Evolutionary conservation across 495 filamentous ascomycete genomes (phyloP).

Genomic region (Baudoinia panamericana): DNA sequence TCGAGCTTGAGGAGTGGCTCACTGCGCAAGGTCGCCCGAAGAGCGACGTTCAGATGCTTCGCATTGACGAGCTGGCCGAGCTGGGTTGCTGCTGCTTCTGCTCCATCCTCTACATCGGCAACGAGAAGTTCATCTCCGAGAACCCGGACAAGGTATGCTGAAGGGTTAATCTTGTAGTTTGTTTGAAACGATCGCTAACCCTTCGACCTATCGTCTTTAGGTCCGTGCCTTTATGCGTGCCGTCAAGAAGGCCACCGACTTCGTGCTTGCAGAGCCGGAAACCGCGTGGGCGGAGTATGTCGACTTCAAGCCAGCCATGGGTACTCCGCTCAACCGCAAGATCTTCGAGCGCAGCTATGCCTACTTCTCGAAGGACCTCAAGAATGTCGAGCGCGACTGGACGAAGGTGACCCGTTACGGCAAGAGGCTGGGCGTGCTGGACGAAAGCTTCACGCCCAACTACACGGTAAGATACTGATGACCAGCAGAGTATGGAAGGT

Average conservation of each 20-base stretch:
- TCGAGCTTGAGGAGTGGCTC: conserved; percentile 59
- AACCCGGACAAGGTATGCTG: conserved; percentile 46
- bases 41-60: conserved; percentile 56
- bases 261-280: conserved; percentile 46
- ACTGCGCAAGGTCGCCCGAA: conserved; percentile 43
- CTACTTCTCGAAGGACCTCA: conserved; percentile 56
- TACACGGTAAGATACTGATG: too few relatives aligned
- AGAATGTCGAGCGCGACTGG: conserved; percentile 59
- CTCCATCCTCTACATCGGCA: conserved; percentile 58
- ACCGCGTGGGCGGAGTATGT: conserved; percentile 50
- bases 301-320: conserved; percentile 57
- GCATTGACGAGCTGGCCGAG: conserved; percentile 59
- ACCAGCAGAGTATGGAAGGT: too few relatives aligned
- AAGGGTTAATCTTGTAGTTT: too few relatives aligned
- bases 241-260: conserved; percentile 53
- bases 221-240: conserved; percentile 50
- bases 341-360: conserved; percentile 60
- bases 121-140: conserved; percentile 48
- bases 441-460: conserved; percentile 45
- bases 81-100: conserved; percentile 66
- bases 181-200: too few relatives aligned
- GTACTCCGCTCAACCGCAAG: conserved; percentile 50
- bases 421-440: conserved; percentile 49
- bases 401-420: conserved; percentile 56
- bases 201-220: too few relatives aligned